Evolutionary conservation across 441 rosid genomes (phyloP).

Genomic region (Erodium texanum): DNA sequence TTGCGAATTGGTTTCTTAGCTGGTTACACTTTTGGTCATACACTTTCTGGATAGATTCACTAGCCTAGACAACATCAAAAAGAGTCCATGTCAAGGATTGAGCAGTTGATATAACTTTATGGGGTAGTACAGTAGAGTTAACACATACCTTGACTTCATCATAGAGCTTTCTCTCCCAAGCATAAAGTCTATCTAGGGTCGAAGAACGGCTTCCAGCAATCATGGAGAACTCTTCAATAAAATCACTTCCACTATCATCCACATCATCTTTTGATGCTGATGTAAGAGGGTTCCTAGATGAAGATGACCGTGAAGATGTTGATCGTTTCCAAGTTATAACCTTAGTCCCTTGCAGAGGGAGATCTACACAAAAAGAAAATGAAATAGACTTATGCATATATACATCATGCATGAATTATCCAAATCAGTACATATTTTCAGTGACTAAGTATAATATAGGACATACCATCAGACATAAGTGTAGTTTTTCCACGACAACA

Average conservation of each 20-base stretch:
- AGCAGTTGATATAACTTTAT: too few relatives aligned
- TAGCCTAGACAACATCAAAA: conserved; percentile 39
- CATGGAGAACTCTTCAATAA: conserved; percentile 83
- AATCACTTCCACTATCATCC: conserved; percentile 83
- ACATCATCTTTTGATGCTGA: conserved; percentile 45
- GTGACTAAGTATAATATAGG: background rate
- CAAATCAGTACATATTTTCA: background rate
- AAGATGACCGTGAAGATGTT: conserved; percentile 67
- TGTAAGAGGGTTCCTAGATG: conserved; percentile 65
- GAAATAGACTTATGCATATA: background rate
- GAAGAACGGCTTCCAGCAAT: conserved; percentile 87
- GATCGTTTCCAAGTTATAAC: conserved; percentile 87
- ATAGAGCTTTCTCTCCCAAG: conserved; percentile 88
- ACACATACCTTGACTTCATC: conserved; percentile 87
- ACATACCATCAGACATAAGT: conserved; percentile 53
- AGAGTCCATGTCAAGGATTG: conserved; percentile 4
- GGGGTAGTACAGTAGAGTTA: too few relatives aligned
- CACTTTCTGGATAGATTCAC: conserved; percentile 67
- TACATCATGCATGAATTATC: background rate
- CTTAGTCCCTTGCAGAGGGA: conserved; percentile 44
- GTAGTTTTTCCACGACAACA: conserved; percentile 55
- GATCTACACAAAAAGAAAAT: conserved; percentile 36
- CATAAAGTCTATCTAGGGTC: conserved; percentile 69
- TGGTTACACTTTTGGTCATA: conserved; percentile 70
- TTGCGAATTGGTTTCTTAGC: conserved; percentile 70